A percentile compares a stretch with the other conserved stretches of the same genome.
phyloP scores from a whole-genome alignment of 768 basidiomycete species.

The Suillus spraguei region DNA sequence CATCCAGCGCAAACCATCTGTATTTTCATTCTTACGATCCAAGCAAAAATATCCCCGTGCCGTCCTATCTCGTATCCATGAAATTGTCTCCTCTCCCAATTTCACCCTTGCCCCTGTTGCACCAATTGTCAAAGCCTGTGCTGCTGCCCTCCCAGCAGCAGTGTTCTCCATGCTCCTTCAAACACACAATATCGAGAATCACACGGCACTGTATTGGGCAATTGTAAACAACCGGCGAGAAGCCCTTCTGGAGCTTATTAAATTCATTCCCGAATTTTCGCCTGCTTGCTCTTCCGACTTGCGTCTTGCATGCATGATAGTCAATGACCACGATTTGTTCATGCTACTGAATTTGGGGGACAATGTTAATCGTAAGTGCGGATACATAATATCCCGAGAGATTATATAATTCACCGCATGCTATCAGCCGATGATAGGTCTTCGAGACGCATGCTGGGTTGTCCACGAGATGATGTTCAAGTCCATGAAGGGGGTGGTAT shows the following conservation, averaged over 20 bases:
- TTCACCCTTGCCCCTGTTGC: slow-evolving; percentile 26
- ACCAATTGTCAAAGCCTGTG: slow-evolving; percentile 56
- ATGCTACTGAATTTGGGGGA: not conserved
- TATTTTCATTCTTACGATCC: not conserved
- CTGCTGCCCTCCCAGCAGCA: slow-evolving; percentile 53
- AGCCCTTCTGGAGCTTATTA: slow-evolving; percentile 36
- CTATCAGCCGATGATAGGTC: slow-evolving; percentile 39
- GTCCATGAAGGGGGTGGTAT: slow-evolving; percentile 49
- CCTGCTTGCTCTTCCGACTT: slow-evolving; percentile 51
- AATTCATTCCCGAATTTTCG: slow-evolving; percentile 46
- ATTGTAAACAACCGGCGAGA: slow-evolving; percentile 25
- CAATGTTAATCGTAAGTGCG: too few relatives aligned
- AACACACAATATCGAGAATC: slow-evolving; percentile 1
- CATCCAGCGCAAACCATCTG: not conserved
- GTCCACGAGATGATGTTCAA: slow-evolving; percentile 48
- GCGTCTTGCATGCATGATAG: slow-evolving; percentile 55
- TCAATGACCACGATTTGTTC: slow-evolving; percentile 7
- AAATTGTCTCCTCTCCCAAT: slow-evolving; percentile 40
- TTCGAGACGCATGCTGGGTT: slow-evolving; percentile 25
- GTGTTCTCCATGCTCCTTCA: slow-evolving; percentile 21
- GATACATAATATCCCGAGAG: too few relatives aligned
- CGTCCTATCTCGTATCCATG: slow-evolving; percentile 51
- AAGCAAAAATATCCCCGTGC: too few relatives aligned
- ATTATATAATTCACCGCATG: not conserved
- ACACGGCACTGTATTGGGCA: slow-evolving; percentile 1